These are phyloP conservation scores for Quaeritorhiza haematococci DNA, from an alignment of 371 early-diverging fungal genomes.

Conservation along the genomic window DNA sequence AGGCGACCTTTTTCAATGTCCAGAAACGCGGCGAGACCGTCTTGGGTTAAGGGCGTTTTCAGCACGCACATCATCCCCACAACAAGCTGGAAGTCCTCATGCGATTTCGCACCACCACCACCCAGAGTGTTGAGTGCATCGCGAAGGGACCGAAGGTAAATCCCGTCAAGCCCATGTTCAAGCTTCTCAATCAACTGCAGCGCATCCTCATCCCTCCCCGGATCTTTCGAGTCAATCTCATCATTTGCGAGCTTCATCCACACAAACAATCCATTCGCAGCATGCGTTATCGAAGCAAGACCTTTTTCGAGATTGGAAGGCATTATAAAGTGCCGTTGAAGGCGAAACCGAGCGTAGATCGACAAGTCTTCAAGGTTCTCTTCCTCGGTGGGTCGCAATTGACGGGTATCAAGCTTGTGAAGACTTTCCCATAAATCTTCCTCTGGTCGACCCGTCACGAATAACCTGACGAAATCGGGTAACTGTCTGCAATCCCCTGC, in stretches of 20 bases:
- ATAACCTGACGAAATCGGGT: background rate
- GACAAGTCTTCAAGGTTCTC: background rate
- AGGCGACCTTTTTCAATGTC: background rate
- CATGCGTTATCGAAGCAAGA: background rate
- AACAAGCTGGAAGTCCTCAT: background rate
- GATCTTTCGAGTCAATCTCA: background rate
- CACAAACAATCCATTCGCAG: background rate
- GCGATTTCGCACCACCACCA: background rate
- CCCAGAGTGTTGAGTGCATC: background rate
- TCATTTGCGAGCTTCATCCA: background rate
- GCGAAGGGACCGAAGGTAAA: background rate
- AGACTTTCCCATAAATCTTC: background rate
- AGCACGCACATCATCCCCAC: background rate
- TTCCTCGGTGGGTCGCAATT: background rate
- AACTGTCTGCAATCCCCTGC: background rate
- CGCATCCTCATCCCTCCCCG: background rate
- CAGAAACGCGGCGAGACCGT: background rate
- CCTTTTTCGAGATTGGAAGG: background rate
- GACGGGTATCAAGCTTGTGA: background rate
- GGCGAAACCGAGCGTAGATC: background rate
- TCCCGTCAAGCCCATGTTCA: background rate
- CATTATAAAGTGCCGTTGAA: background rate
- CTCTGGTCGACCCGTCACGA: slow-evolving; percentile 1
- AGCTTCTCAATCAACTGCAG: background rate
- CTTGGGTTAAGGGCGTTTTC: background rate